These are phyloP conservation scores for Cucurbita ficifolia DNA, from an alignment of 306 rosid genomes.

Conservation along the genomic window DNA sequence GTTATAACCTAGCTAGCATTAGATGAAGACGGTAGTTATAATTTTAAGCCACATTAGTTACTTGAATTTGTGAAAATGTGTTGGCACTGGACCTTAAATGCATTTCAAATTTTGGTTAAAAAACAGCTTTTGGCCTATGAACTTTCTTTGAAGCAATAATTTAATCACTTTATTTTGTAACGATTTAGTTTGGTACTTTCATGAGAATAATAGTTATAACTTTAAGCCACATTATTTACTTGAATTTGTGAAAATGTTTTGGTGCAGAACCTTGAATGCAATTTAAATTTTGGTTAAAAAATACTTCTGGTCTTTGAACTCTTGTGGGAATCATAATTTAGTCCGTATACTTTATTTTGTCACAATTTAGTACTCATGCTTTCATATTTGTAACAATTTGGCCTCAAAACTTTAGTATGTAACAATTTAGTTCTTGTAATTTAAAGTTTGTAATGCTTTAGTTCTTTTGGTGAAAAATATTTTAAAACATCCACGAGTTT, in stretches of 20 bases:
- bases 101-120: background rate
- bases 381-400: no score
- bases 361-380: no score
- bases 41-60: slow-evolving; percentile 37
- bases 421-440: background rate
- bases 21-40: background rate
- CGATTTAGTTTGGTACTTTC: no score
- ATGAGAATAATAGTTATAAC: slow-evolving; percentile 7
- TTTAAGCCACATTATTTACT: slow-evolving; percentile 32
- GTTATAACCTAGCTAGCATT: background rate
- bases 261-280: background rate
- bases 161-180: no score
- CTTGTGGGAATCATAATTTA: background rate
- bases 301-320: background rate
- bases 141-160: background rate
- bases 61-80: background rate
- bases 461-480: background rate
- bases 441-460: background rate
- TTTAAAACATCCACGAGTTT: no score
- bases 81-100: background rate
- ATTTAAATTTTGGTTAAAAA: background rate
- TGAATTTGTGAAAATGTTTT: background rate
- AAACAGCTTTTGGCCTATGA: background rate
- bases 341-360: no score
- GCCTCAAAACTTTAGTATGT: no score